Evolutionary conservation across 2,329 filamentous ascomycete genomes (phyloP).

Genomic region (Pseudogymnoascus sp.): DNA sequence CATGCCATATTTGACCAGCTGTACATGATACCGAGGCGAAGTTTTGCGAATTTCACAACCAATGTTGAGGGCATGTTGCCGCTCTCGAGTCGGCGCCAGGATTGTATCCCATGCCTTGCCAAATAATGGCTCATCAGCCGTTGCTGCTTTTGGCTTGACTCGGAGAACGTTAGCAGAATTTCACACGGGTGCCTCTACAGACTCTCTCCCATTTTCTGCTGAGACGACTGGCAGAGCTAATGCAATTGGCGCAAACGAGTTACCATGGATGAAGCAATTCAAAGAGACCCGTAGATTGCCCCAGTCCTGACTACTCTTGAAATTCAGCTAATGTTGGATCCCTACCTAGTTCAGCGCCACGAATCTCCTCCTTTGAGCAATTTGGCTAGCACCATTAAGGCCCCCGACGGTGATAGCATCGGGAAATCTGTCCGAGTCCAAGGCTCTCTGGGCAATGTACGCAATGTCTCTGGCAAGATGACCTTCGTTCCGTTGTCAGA

Average conservation of each 20-base stretch:
- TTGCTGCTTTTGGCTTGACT: not conserved
- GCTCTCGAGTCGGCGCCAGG: conserved; percentile 1
- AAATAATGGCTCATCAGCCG: not conserved
- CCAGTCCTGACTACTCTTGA: not conserved
- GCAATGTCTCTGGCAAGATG: conserved; percentile 9
- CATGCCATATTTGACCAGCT: not conserved
- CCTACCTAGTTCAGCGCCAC: not conserved
- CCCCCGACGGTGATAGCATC: conserved; percentile 15
- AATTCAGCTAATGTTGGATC: not conserved
- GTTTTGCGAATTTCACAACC: not conserved
- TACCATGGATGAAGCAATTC: conserved; percentile 9
- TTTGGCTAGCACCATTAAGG: conserved; percentile 13
- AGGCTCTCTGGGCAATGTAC: conserved; percentile 18
- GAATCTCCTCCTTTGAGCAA: not conserved
- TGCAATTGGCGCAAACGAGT: not conserved
- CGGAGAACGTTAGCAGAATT: not conserved
- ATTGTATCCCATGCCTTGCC: not conserved
- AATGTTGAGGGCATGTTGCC: conserved; percentile 5
- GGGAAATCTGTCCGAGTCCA: conserved; percentile 19
- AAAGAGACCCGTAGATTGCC: not conserved
- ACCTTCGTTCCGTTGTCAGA: conserved; percentile 8
- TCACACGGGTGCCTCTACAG: not conserved
- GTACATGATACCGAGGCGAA: not conserved
- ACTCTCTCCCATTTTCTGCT: not conserved
- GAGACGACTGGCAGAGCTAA: not conserved